Base-by-base conservation (phyloP, 2,329 filamentous ascomycete genomes). In the Madurella fahalii region DNA sequence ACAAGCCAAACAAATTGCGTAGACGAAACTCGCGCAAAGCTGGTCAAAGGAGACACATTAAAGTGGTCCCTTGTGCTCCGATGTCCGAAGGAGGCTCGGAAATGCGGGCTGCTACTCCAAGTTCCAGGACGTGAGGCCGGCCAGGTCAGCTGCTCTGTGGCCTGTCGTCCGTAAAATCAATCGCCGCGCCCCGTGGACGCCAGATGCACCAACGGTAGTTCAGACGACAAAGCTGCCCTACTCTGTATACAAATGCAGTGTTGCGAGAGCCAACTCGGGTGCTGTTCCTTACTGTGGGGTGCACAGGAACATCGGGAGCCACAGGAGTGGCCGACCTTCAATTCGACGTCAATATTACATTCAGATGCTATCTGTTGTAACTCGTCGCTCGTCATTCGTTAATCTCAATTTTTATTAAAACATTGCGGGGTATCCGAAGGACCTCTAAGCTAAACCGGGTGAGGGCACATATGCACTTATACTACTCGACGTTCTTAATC, bases 401-500 rank as follows among this genome's bases (percentile, higher is more conserved):
- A 25, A 25, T 25, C 25, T 25, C 25, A 4, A 4, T 25, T 25
- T 25, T 25, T 25, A 4, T 25, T 25, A 25, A 25, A 25, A 25
- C 18, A 43, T n/a, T 17, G 13, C 30, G 31, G 50, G 50, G 50
- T 53, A 53, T 53, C 43, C 39, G 44, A 44, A 43, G 30, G 43
- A 48, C 12, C 43, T 42, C 41, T 9, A 46, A 41, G 30, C 34
- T 25, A 25, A 25, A 25, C 4, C 25, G 3, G 25, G 31, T 16
- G 34, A 37, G 34, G 42, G 42, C 31, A 34, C 44, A 44, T 37
- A 40, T 43, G n/a, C 49, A 41, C 34, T 34, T 39, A 20, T 2
- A 25, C 32, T 17, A 4, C 16, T 13, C 37, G 42, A 20, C 25
- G n/a, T n/a, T 17, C 20, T 20, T 41, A 11, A 44, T 70, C 51